Base-by-base conservation (phyloP, 2,329 filamentous ascomycete genomes). In the Sclerotinia sclerotiorum region DNA sequence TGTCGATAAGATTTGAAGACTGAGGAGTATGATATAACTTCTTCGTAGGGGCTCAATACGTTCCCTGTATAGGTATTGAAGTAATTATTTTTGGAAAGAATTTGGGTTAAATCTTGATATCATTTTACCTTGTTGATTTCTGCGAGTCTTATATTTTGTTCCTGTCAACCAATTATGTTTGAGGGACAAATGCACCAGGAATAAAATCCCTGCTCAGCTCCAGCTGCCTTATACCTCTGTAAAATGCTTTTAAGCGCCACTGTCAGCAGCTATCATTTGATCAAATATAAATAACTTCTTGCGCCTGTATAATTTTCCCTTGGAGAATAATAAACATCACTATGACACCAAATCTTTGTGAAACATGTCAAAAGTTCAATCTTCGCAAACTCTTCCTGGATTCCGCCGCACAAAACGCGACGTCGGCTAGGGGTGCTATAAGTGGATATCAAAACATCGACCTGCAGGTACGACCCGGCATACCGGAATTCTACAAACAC, bases 401-500 rank as follows among this genome's bases (percentile, higher is more conserved):
- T 62, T 62, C 56, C 27, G 57, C 56, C n/a, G 46, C 65, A 3
- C 65, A 67, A 46, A 39, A 55, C 27, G 51, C 65, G 42, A 54
- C 35, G 24, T 54, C 56, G 13, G 29, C 35, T 11, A 54, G 42
- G 60, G 65, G 65, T 29, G 32, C 49, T 11, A 17, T 67, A 15
- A 67, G 48, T 63, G 65, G 65, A 19, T 67, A 44, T 62, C 35
- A 62, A 17, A 51, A 46, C 11, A 21, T 35, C 7, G 65, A 67
- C 54, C 35, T 67, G 35, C 65, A 62, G 42, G 65, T 67, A 24
- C 48, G 65, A 32, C 65, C 56, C n/a, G 65, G 65, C n/a, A 15
- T 67, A 48, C 65, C 65, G 29, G 56, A 62, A 24, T 67, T 62
- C 11, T 55, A 67, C 35, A 67, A 54, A 48, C 65, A 67, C 29